These are phyloP conservation scores for Gaeumannomyces tritici DNA, from an alignment of 2,329 filamentous ascomycete genomes.

Conservation along the genomic window DNA sequence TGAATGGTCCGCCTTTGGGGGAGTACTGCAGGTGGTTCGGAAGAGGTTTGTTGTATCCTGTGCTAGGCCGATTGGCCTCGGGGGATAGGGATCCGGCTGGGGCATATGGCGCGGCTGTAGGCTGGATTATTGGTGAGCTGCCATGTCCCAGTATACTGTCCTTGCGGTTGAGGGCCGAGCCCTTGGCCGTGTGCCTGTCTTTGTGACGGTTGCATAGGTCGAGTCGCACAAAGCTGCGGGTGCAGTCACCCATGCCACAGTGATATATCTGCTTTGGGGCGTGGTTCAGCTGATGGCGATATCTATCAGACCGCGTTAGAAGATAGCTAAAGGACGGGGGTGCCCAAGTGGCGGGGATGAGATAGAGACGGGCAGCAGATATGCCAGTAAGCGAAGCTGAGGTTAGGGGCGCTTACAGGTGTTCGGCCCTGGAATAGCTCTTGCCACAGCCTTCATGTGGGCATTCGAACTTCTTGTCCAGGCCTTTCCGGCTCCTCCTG, in stretches of 20 bases:
- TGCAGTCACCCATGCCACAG: slow-evolving; percentile 87
- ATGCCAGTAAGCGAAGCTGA: slow-evolving; percentile 9
- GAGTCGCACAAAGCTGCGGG: slow-evolving; percentile 82
- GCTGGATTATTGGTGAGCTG: background rate
- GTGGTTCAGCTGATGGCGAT: slow-evolving; percentile 93
- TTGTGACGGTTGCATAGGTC: slow-evolving; percentile 82
- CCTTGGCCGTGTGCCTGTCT: slow-evolving; percentile 71
- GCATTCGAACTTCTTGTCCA: slow-evolving; percentile 79
- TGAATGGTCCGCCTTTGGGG: background rate
- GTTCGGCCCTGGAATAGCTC: slow-evolving; percentile 92
- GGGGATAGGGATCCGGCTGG: slow-evolving; percentile 35
- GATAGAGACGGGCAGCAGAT: background rate
- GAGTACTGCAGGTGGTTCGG: slow-evolving; percentile 7
- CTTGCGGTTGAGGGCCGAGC: slow-evolving; percentile 66
- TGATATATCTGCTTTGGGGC: slow-evolving; percentile 90
- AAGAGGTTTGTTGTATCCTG: slow-evolving; percentile 26
- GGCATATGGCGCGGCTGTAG: slow-evolving; percentile 19
- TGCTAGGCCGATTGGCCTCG: slow-evolving; percentile 33
- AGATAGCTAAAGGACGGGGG: too few relatives aligned
- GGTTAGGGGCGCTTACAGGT: slow-evolving; percentile 54
- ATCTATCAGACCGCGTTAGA: slow-evolving; percentile 26
- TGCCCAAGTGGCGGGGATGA: too few relatives aligned
- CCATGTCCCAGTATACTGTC: slow-evolving; percentile 50
- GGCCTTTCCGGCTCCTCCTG: slow-evolving; percentile 63
- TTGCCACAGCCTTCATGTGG: slow-evolving; percentile 83